phyloP scores from a whole-genome alignment of 352 stramenopile genomes.

The Phytopythium mirpurense region DNA sequence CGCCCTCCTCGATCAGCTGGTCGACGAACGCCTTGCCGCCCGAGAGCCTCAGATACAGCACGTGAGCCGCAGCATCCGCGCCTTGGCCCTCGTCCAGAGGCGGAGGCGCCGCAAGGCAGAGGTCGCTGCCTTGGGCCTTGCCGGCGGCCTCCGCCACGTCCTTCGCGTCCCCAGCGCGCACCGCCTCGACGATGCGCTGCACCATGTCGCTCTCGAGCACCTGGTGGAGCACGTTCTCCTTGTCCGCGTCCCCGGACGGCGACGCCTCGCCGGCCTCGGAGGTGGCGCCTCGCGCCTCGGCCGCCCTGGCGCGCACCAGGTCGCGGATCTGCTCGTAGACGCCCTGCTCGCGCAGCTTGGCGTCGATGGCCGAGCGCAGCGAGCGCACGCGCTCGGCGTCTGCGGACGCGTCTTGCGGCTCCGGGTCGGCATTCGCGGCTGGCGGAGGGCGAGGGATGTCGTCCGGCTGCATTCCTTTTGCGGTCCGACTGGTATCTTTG shows the following conservation, averaged over 20 bases:
- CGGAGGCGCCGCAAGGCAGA: too few relatives aligned
- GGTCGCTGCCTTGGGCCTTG: not conserved
- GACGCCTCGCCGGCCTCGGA: not conserved
- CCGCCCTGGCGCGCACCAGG: conserved; percentile 37
- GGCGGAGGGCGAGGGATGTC: not conserved
- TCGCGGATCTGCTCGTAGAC: conserved; percentile 74
- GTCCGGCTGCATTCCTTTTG: not conserved
- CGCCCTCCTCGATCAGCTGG: conserved; percentile 34
- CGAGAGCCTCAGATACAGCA: conserved; percentile 51
- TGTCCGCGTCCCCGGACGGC: not conserved
- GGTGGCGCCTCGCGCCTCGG: not conserved
- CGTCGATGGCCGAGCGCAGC: conserved; percentile 61
- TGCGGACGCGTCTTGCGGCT: not conserved
- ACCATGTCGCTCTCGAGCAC: conserved; percentile 73
- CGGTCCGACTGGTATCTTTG: conserved; percentile 1
- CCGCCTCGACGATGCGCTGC: conserved; percentile 50
- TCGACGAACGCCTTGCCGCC: conserved; percentile 72
- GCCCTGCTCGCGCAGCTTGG: conserved; percentile 65
- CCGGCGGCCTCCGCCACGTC: not conserved
- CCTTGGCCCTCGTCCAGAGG: not conserved
- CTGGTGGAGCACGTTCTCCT: conserved; percentile 37
- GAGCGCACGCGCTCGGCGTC: conserved; percentile 31
- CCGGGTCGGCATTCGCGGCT: not conserved
- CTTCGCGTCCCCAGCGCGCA: conserved; percentile 14
- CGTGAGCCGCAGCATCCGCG: conserved; percentile 11